phyloP scores from a whole-genome alignment of 2,329 filamentous ascomycete species.

The Phoma sp. region DNA sequence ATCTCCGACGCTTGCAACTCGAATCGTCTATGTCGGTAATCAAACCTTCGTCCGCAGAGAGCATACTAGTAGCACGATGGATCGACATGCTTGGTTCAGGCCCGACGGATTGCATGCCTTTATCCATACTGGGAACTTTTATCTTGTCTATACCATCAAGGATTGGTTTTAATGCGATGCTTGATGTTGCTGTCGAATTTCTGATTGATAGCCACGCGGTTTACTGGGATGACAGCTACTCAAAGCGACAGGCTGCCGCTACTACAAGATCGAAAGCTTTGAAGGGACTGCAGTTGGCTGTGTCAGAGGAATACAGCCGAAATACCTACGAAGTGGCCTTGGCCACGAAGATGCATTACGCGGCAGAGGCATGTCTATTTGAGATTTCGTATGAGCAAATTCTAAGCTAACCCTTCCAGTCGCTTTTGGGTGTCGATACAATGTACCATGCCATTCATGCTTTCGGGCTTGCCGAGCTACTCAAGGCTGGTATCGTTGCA shows the following conservation, averaged over 20 bases:
- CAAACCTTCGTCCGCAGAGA: conserved; percentile 26
- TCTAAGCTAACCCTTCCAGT: conserved; percentile 22
- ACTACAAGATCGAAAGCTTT: conserved; percentile 35
- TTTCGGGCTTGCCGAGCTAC: conserved; percentile 33
- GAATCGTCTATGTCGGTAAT: conserved; percentile 9
- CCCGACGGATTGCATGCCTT: conserved; percentile 21
- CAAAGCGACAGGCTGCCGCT: conserved; percentile 25
- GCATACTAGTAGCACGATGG: conserved; percentile 29
- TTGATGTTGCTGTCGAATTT: conserved; percentile 39
- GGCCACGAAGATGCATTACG: conserved; percentile 39
- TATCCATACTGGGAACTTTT: conserved; percentile 37
- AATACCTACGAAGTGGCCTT: conserved; percentile 35
- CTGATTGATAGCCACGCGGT: conserved; percentile 31
- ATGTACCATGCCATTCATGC: conserved; percentile 39
- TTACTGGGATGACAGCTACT: conserved; percentile 27
- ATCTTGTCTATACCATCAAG: conserved; percentile 37
- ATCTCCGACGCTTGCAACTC: conserved; percentile 22
- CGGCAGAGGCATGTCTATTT: conserved; percentile 29
- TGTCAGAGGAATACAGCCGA: conserved; percentile 14
- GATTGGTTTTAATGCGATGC: conserved; percentile 30
- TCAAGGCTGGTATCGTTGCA: conserved; percentile 28
- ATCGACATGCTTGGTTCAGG: conserved; percentile 29
- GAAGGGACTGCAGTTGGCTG: conserved; percentile 29
- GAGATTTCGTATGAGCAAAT: background rate
- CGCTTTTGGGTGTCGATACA: conserved; percentile 31